Conservation (phyloP, 2,329 filamentous ascomycete genomes). For the Leptosphaerulina australis region DNA sequence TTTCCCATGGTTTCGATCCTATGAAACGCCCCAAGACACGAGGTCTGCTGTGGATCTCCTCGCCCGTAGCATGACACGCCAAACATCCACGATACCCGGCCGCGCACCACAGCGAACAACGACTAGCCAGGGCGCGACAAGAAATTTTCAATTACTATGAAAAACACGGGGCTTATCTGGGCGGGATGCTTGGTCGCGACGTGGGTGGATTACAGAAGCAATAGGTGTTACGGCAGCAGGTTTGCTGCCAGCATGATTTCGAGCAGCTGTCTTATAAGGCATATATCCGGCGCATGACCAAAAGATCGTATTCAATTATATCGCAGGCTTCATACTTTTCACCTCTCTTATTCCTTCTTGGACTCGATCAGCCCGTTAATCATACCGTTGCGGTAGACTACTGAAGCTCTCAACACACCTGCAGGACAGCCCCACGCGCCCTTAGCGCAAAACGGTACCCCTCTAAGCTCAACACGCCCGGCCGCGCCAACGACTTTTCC, state of each 20-base stretch:
- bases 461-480: constrained; percentile 33
- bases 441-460: constrained; percentile 30
- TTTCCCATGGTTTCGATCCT: constrained; percentile 26
- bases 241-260: neutral
- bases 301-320: constrained; percentile 5
- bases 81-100: constrained; percentile 24
- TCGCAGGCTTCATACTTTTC: constrained; percentile 9
- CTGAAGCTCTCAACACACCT: constrained; percentile 18
- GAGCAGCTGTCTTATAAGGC: constrained; percentile 10
- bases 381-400: constrained; percentile 4
- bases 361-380: neutral
- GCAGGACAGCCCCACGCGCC: constrained; percentile 31
- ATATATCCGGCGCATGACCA: constrained; percentile 8
- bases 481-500: constrained; percentile 28
- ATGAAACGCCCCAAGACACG: constrained; percentile 29
- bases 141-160: constrained; percentile 36
- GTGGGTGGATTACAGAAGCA: constrained; percentile 26
- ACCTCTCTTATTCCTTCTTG: neutral
- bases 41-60: constrained; percentile 21
- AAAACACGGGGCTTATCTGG: constrained; percentile 37
- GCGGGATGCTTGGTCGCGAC: constrained; percentile 30
- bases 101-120: constrained; percentile 28
- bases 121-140: constrained; percentile 26
- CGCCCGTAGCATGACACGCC: constrained; percentile 26
- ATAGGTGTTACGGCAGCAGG: constrained; percentile 22